phyloP scores from a whole-genome alignment of 2,329 filamentous ascomycete genomes.

The Myriangium duriaei region DNA sequence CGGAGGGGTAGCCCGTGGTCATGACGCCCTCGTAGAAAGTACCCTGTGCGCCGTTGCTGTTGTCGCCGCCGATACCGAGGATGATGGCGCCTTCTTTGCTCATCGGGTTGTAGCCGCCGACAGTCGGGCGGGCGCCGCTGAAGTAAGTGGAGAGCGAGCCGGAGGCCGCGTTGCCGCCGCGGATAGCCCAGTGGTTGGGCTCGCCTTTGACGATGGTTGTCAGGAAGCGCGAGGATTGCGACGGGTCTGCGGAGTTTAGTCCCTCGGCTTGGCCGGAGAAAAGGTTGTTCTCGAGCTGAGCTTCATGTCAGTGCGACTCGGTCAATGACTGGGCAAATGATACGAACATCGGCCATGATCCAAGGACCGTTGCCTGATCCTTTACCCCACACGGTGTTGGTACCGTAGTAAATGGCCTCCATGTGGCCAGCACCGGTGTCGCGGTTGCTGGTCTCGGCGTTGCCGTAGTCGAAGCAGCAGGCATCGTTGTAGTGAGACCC shows the following conservation, averaged over 20 bases:
- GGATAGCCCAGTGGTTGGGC: conserved; percentile 44
- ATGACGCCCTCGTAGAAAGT: conserved; percentile 51
- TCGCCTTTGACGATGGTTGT: conserved; percentile 46
- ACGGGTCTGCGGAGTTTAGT: conserved; percentile 41
- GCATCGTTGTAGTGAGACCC: conserved; percentile 46
- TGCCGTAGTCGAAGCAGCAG: conserved; percentile 40
- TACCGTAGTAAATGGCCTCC: conserved; percentile 56
- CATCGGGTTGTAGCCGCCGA: conserved; percentile 47
- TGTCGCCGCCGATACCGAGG: conserved; percentile 60
- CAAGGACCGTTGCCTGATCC: conserved; percentile 50
- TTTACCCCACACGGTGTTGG: conserved; percentile 41
- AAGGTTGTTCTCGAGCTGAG: conserved; percentile 47
- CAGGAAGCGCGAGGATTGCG: conserved; percentile 43
- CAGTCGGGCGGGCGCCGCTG: conserved; percentile 40
- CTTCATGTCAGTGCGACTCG: neutral
- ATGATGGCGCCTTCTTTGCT: conserved; percentile 52
- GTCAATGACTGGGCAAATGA: neutral
- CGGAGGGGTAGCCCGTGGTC: conserved; percentile 49
- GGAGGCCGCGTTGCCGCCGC: conserved; percentile 44
- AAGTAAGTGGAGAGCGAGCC: conserved; percentile 47
- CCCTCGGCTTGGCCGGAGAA: conserved; percentile 42
- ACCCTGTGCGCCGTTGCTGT: conserved; percentile 46
- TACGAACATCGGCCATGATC: conserved; percentile 48
- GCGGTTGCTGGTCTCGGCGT: conserved; percentile 27
- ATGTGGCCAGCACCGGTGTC: conserved; percentile 51